phyloP scores from a whole-genome alignment of 495 filamentous ascomycete species.

The Jackrogersella minutella region DNA sequence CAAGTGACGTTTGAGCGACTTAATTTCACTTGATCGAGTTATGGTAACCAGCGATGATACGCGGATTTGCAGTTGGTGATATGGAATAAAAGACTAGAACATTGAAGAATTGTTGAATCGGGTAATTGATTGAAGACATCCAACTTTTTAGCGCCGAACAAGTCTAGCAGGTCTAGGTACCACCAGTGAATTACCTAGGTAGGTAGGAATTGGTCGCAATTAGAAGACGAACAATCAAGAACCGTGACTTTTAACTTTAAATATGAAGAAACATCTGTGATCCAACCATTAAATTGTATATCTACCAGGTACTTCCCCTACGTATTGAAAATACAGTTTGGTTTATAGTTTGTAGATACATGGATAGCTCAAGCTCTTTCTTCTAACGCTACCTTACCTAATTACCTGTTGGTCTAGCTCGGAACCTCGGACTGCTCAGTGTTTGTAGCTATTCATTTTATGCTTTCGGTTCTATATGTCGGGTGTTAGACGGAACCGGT shows the following conservation, averaged over 20 bases:
- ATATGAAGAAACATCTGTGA: not conserved
- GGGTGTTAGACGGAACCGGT: not conserved
- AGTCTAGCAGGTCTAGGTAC: too few species aligned
- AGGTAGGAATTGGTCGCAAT: not conserved
- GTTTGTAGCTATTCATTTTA: not conserved
- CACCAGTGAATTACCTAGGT: too few species aligned
- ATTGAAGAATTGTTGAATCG: not conserved
- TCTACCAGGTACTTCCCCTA: too few species aligned
- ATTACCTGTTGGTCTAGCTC: too few species aligned
- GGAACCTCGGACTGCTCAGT: not conserved
- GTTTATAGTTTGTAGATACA: too few species aligned
- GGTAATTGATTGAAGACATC: constrained; percentile 7
- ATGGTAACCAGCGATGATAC: not conserved
- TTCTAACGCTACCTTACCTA: too few species aligned
- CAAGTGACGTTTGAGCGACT: not conserved
- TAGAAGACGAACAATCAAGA: not conserved
- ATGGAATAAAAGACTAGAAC: too few species aligned
- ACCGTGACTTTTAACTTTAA: not conserved
- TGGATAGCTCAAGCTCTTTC: not conserved
- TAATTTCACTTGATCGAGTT: not conserved
- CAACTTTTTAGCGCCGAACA: constrained; percentile 29
- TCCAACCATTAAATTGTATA: not conserved
- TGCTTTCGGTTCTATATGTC: not conserved
- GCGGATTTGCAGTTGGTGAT: constrained; percentile 3
- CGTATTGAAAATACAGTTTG: too few species aligned